Conservation (phyloP, 441 rosid genomes). For the Croton setiger region DNA sequence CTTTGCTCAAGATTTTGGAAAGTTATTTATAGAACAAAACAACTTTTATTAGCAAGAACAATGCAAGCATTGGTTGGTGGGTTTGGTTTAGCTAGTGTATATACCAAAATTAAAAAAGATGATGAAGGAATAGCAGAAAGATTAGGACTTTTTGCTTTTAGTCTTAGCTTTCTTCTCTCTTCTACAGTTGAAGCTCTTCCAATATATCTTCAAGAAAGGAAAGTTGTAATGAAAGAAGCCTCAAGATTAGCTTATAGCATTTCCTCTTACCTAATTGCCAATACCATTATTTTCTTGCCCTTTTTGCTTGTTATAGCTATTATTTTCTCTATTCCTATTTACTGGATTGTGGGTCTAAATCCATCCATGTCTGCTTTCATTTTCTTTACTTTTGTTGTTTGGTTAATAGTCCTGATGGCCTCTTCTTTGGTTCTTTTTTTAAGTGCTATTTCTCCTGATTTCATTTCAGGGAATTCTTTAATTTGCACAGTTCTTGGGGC, state of each 20-base stretch:
- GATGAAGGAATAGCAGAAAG: slow-evolving; percentile 72
- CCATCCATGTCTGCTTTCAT: slow-evolving; percentile 59
- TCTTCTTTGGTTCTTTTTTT: slow-evolving; percentile 76
- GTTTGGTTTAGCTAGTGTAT: slow-evolving; percentile 68
- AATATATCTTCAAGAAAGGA: slow-evolving; percentile 75
- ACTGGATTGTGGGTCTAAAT: slow-evolving; percentile 68
- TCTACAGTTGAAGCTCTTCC: slow-evolving; percentile 91
- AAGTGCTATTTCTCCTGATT: slow-evolving; percentile 69
- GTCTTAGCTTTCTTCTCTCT: slow-evolving; percentile 79
- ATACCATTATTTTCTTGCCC: slow-evolving; percentile 67
- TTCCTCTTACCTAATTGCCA: slow-evolving; percentile 81
- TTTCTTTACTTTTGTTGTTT: slow-evolving; percentile 57
- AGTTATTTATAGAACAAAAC: slow-evolving; percentile 67
- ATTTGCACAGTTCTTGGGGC: slow-evolving; percentile 77
- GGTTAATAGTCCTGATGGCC: slow-evolving; percentile 70
- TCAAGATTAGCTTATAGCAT: slow-evolving; percentile 79
- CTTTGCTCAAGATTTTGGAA: slow-evolving; percentile 68
- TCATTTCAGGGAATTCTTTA: slow-evolving; percentile 73
- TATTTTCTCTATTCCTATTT: slow-evolving; percentile 60
- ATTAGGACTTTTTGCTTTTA: slow-evolving; percentile 79
- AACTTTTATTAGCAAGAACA: slow-evolving; percentile 70
- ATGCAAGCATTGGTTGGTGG: slow-evolving; percentile 87
- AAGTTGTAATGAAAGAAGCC: slow-evolving; percentile 83
- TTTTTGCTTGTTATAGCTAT: slow-evolving; percentile 56
- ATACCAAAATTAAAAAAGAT: slow-evolving; percentile 48